phyloP scores from a whole-genome alignment of 345 rosid species.

The Eucalyptus curtisii region DNA sequence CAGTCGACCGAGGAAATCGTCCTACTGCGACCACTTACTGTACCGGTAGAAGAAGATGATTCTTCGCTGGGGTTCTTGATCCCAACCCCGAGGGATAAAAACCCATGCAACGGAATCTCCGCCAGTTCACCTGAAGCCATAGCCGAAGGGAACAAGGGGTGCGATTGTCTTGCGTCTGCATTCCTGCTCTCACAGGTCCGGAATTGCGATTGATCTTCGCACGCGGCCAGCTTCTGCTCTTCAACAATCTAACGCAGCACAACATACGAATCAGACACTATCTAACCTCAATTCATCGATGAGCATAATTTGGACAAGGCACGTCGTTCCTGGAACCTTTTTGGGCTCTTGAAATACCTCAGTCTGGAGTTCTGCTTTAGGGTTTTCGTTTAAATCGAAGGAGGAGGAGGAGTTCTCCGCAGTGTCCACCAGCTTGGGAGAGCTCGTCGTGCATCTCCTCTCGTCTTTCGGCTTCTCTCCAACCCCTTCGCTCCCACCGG shows the following conservation, averaged over 20 bases:
- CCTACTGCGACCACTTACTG: neutral
- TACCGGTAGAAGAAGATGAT: neutral
- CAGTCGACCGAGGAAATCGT: neutral
- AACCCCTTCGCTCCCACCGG: conserved; percentile 2
- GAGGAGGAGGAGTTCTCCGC: neutral
- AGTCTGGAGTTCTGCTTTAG: conserved; percentile 28
- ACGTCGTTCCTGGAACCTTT: neutral
- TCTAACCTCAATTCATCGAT: neutral
- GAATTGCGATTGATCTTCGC: conserved; percentile 6
- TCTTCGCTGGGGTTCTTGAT: neutral
- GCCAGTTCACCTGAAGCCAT: neutral
- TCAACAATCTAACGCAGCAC: conserved; percentile 25
- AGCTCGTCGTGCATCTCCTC: conserved; percentile 67
- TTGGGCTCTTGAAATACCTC: neutral
- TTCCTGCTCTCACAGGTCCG: conserved; percentile 13
- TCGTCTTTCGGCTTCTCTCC: conserved; percentile 40
- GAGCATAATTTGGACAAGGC: neutral
- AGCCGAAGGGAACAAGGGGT: neutral
- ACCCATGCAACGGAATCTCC: neutral
- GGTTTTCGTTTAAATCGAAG: conserved; percentile 16
- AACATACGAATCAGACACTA: neutral
- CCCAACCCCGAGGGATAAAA: neutral
- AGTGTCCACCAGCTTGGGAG: conserved; percentile 54
- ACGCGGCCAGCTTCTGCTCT: neutral
- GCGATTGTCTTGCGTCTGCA: neutral